These are phyloP conservation scores for Lactarius evosmus DNA, from an alignment of 768 basidiomycete species.

Conservation along the genomic window DNA sequence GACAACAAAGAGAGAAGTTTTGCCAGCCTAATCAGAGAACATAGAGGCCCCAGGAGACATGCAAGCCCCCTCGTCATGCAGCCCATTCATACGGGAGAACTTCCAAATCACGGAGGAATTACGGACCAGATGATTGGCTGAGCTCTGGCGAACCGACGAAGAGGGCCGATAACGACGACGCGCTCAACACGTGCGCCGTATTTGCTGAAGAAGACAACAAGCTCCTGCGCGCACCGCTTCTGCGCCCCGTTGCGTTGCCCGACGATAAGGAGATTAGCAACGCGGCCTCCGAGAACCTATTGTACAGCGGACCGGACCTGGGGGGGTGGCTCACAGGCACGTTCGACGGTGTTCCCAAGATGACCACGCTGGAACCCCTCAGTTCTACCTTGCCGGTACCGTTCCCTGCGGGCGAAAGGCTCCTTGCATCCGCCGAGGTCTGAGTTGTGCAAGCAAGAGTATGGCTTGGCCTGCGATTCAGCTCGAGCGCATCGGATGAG, in stretches of 20 bases:
- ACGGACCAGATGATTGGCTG: not conserved
- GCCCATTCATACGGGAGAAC: not conserved
- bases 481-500: not conserved
- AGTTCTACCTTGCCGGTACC: not conserved
- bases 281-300: not conserved
- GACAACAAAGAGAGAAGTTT: not conserved
- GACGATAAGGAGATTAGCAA: not conserved
- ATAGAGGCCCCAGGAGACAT: not conserved
- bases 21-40: not conserved
- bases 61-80: not conserved
- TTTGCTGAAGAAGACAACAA: not conserved
- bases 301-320: not conserved
- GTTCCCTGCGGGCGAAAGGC: not conserved
- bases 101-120: not conserved
- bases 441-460: not conserved
- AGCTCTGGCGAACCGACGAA: not conserved
- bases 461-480: not conserved
- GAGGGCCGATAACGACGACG: not conserved
- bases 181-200: not conserved
- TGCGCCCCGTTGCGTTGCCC: not conserved
- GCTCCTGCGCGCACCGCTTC: not conserved
- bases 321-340: conserved; percentile 2
- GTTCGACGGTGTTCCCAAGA: conserved; percentile 1
- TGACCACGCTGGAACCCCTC: not conserved
- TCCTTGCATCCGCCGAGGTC: not conserved